Base-by-base conservation (phyloP, 805 yeast species). In the Komagataella kurtzmanii region DNA sequence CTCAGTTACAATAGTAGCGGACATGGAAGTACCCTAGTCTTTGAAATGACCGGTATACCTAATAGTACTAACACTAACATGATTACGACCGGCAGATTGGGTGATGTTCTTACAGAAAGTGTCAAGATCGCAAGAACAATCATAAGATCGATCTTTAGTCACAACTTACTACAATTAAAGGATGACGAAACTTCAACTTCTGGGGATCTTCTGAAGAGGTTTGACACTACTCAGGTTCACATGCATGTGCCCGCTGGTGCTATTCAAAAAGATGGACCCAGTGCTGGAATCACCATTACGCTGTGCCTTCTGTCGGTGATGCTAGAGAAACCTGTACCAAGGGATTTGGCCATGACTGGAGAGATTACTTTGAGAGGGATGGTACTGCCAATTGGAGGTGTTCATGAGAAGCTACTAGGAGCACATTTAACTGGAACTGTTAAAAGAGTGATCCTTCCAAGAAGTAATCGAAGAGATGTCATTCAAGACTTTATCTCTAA, bases 1-100 rank as follows among this genome's bases (percentile, higher is more conserved):
- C 69, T 89, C 54, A 87, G 96, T 1, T 89, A 88, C 65, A 88
- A 85, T 68, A 80, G 88, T 2, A 86, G 84, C 58, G 97, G 97
- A 1, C 80, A 85, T 4, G 97, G 97, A 0, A 83, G 91, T 1
- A 80, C 86, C 1, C 69, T 89, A 50, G 77, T 83, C 14, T 85
- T 89, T 63, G 96, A 89, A 62, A 79, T 88, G 58, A 77, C 86
- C 44, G 80, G 83, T 14, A 77, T 84, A 56, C 84, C 83, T 17
- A 71, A 70, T 5, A 61, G 66, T 23, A 58, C 70, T 10, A 69
- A 87, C 49, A 76, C 73, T 48, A 78, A 86, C 69, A 21, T 45
- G 21, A 21, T 19, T 6, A 45, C 24, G 8, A 88, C 96, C 0
- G 96, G 97, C 17, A 75, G 86, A 54, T 71, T 88, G 44, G 96